Conservation (phyloP, 257 asterid genomes). For the Fraxinus americana region DNA sequence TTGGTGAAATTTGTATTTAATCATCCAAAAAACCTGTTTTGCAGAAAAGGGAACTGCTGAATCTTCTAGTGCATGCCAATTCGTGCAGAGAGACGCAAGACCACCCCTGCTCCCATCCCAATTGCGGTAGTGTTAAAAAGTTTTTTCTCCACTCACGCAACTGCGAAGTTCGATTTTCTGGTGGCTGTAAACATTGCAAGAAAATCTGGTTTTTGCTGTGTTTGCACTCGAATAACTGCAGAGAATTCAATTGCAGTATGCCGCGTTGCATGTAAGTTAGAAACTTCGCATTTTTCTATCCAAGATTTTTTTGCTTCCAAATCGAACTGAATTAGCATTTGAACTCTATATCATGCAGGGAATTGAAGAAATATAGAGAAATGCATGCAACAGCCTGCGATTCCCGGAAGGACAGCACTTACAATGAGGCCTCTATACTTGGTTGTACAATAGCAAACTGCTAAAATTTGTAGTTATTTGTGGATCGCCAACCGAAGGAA, state of each 20-base stretch:
- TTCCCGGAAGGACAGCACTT: conserved; percentile 26
- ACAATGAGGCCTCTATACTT: background rate
- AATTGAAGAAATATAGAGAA: conserved; percentile 29
- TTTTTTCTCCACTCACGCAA: conserved; percentile 34
- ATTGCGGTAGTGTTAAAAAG: conserved; percentile 34
- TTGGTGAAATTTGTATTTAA: conserved; percentile 6
- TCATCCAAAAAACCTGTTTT: background rate
- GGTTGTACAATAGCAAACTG: background rate
- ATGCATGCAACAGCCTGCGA: conserved; percentile 14
- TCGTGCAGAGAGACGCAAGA: conserved; percentile 30
- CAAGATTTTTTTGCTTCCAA: conserved; percentile 6
- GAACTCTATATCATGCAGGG: conserved; percentile 31
- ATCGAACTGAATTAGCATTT: background rate
- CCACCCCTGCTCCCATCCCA: conserved; percentile 40
- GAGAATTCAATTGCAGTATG: conserved; percentile 38
- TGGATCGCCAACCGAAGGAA: background rate
- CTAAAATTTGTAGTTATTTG: background rate
- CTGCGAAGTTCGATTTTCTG: conserved; percentile 32
- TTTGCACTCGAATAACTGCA: conserved; percentile 44
- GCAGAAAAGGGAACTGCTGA: conserved; percentile 37
- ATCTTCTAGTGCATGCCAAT: conserved; percentile 47
- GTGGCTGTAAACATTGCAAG: conserved; percentile 48
- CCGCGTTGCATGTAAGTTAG: conserved; percentile 58
- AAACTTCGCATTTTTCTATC: conserved; percentile 10
- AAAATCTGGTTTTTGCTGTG: conserved; percentile 41